These are phyloP conservation scores for Fibroporia radiculosa DNA, from an alignment of 768 basidiomycete genomes.

Conservation along the genomic window DNA sequence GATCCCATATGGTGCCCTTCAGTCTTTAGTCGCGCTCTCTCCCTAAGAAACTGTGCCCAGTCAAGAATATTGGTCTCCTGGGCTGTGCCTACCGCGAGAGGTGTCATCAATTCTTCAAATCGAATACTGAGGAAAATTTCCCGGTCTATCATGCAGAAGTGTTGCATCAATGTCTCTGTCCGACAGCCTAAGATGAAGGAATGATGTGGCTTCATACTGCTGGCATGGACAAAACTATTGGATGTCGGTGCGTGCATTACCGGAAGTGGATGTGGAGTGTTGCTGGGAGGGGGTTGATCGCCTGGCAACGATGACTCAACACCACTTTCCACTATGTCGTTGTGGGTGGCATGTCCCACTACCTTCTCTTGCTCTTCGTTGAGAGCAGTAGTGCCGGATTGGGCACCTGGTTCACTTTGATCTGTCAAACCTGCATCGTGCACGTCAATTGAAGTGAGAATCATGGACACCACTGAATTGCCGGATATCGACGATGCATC, in stretches of 20 bases:
- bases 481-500: too few relatives aligned
- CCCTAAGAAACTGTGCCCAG: slow-evolving; percentile 78
- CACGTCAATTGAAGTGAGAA: background rate
- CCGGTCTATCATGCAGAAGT: slow-evolving; percentile 83
- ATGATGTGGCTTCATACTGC: slow-evolving; percentile 37
- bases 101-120: slow-evolving; percentile 81
- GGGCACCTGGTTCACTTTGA: background rate
- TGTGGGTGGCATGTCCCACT: slow-evolving; percentile 54
- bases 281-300: slow-evolving; percentile 18
- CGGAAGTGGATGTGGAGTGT: background rate
- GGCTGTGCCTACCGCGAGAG: slow-evolving; percentile 57
- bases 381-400: background rate
- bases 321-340: slow-evolving; percentile 59
- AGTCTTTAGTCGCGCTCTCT: slow-evolving; percentile 59
- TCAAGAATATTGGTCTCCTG: slow-evolving; percentile 65
- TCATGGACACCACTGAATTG: background rate
- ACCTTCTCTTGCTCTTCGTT: slow-evolving; percentile 35
- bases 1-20: slow-evolving; percentile 65
- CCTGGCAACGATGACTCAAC: slow-evolving; percentile 31
- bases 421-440: background rate
- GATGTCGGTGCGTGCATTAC: background rate
- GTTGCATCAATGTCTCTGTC: slow-evolving; percentile 58
- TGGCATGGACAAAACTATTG: slow-evolving; percentile 2
- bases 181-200: slow-evolving; percentile 66
- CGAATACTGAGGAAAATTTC: slow-evolving; percentile 80